Evolutionary conservation across 1,139 yeast species (phyloP), one percentile per base, ranked within the genome.

Genomic region (Spencermartinsiella ligniputridi): DNA sequence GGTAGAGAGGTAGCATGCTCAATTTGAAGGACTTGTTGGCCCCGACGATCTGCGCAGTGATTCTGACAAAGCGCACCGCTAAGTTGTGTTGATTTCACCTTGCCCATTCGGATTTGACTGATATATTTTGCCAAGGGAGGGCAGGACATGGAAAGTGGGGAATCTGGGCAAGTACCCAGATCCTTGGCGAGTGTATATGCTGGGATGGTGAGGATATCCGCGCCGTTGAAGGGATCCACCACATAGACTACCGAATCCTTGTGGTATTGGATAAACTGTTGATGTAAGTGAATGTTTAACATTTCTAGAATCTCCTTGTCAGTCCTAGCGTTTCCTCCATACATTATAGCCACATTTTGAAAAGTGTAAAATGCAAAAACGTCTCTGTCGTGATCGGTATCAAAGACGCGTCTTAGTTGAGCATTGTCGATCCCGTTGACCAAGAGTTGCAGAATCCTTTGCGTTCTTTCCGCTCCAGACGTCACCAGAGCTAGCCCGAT

Each of bases 211-310:
- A 58, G 40, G 3, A 49, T 35, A 19, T 54, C 50, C 5, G 52
- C 51, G 17, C 42, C 41, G 16, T 47, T 48, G 38, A 48, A 46
- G 15, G 60, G 56, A 34, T 56, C 52, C n/a, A 54, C 48, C 12
- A 57, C 51, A 3, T 50, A 47, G 19, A 60, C 45, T 0, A 60
- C 62, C 8, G 51, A 47, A 3, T 48, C 48, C 16, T 22, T 22
- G 40, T 52, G 58, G 35, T 49, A 55, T 35, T 52, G 46, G 43
- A 57, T 40, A 46, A 53, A 61, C 18, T 53, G 50, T 27, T 49
- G 57, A 39, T 53, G 62, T 40, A 61, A 43, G 37, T 60, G 62
- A 13, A 53, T 50, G 35, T 57, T 56, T 51, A 59, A 56, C 15
- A 60, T 47, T 27, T 45, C 46, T 1, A 55, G 51, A 24, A 49